Evolutionary conservation across 2,329 filamentous ascomycete species (phyloP).

Genomic region (Aspergillus caelatus): DNA sequence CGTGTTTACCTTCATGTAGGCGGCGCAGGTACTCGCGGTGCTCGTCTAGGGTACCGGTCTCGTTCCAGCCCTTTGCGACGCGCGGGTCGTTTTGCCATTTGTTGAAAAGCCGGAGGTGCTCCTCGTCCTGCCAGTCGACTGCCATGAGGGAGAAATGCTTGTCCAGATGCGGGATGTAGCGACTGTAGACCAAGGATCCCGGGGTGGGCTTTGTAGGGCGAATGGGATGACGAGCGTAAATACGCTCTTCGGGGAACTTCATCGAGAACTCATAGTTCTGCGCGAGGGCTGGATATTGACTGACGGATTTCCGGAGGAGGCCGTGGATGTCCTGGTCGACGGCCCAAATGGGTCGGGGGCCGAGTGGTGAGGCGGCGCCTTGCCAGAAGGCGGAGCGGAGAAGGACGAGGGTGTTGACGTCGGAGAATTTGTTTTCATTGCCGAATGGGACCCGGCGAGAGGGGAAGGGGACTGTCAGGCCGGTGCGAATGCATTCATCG

Average conservation of each 20-base stretch:
- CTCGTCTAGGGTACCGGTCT: slow-evolving; percentile 74
- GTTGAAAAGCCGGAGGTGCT: slow-evolving; percentile 73
- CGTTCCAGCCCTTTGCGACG: slow-evolving; percentile 78
- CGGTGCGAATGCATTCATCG: slow-evolving; percentile 43
- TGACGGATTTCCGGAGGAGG: slow-evolving; percentile 25
- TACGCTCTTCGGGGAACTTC: slow-evolving; percentile 49
- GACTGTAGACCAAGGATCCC: slow-evolving; percentile 73
- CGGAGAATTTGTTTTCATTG: slow-evolving; percentile 22
- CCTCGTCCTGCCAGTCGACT: slow-evolving; percentile 65
- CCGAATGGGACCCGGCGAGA: slow-evolving; percentile 23
- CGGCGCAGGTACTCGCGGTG: slow-evolving; percentile 72
- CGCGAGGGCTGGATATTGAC: slow-evolving; percentile 43
- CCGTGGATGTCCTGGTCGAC: slow-evolving; percentile 46
- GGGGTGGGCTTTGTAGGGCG: slow-evolving; percentile 72
- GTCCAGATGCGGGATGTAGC: slow-evolving; percentile 74
- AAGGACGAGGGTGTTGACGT: slow-evolving; percentile 46
- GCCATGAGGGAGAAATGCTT: slow-evolving; percentile 79
- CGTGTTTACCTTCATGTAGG: slow-evolving; percentile 71
- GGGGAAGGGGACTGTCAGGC: slow-evolving; percentile 30
- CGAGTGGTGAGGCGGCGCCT: slow-evolving; percentile 68
- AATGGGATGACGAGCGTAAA: slow-evolving; percentile 69
- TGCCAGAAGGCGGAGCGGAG: slow-evolving; percentile 68
- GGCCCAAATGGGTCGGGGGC: slow-evolving; percentile 65
- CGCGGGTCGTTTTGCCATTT: slow-evolving; percentile 83
- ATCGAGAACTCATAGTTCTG: slow-evolving; percentile 39